Conservation (phyloP, 192 early-diverging fungal species). For the Gonapodya prolifera region DNA sequence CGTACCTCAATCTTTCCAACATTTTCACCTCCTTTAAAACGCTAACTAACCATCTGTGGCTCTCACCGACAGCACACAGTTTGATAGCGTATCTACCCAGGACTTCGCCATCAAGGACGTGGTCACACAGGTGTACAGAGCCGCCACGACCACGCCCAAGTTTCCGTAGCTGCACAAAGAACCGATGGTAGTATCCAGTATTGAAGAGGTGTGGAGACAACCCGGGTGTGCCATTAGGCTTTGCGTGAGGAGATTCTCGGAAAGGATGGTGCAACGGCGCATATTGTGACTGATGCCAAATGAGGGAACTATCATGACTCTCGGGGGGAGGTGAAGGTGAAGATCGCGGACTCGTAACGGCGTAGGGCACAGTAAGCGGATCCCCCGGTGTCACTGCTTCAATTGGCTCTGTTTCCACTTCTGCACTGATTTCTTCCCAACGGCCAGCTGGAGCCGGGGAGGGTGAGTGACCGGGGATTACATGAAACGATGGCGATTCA, state of each 20-base stretch:
- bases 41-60: constrained; percentile 59
- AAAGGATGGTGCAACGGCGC: no score
- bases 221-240: constrained; percentile 13
- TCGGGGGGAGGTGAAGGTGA: constrained; percentile 8
- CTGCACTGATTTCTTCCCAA: background rate
- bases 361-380: no score
- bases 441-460: constrained; percentile 7
- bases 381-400: no score
- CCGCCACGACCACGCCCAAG: constrained; percentile 83
- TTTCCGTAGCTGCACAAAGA: constrained; percentile 78
- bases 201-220: constrained; percentile 66
- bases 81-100: constrained; percentile 79
- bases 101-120: constrained; percentile 26
- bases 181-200: constrained; percentile 88
- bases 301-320: background rate
- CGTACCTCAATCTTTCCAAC: constrained; percentile 77
- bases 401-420: no score
- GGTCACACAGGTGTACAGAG: constrained; percentile 77
- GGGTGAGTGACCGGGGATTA: background rate
- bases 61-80: constrained; percentile 73
- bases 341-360: constrained; percentile 13
- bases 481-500: background rate
- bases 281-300: no score
- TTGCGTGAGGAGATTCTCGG: background rate
- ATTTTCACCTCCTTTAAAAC: constrained; percentile 92